A percentile compares a stretch with the other conserved stretches of the same genome.
Evolutionary conservation across 176 grass and related monocot genomes (phyloP).

Genomic region (Ananas comosus): DNA sequence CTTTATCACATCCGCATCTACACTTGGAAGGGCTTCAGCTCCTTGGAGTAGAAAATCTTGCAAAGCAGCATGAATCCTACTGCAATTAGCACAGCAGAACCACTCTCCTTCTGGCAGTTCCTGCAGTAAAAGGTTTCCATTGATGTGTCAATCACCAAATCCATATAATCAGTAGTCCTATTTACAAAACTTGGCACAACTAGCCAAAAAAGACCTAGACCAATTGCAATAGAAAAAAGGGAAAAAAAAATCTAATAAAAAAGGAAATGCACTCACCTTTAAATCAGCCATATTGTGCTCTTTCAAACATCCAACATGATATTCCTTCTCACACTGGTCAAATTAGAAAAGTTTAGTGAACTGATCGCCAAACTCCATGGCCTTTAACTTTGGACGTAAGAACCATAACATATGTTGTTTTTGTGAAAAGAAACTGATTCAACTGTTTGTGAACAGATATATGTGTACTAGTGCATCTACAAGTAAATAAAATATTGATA

Average conservation of each 20-base stretch:
- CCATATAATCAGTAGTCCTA: background rate
- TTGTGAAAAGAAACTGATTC: background rate
- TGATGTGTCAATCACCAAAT: background rate
- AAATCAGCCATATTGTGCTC: constrained; percentile 82
- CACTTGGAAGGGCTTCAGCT: constrained; percentile 30
- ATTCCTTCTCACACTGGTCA: constrained; percentile 89
- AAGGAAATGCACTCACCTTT: constrained; percentile 37
- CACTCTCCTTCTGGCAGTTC: constrained; percentile 73
- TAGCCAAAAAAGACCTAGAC: too few species aligned
- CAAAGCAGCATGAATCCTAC: constrained; percentile 47
- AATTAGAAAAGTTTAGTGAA: constrained; percentile 20
- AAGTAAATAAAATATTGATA: background rate
- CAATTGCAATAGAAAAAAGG: too few species aligned
- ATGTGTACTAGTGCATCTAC: background rate
- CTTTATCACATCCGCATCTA: constrained; percentile 59
- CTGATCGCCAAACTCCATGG: background rate
- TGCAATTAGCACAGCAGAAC: constrained; percentile 67
- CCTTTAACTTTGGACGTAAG: background rate
- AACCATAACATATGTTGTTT: background rate
- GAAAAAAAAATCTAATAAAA: constrained; percentile 7
- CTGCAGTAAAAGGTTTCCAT: constrained; percentile 28
- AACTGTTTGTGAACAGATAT: background rate
- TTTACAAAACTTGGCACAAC: too few species aligned
- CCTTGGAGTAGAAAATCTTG: constrained; percentile 39
- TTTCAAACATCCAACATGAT: constrained; percentile 88